Evolutionary conservation across 805 yeast genomes (phyloP), one percentile per base, ranked within the genome.

Genomic region (Tetrapisispora taiwanensis): DNA sequence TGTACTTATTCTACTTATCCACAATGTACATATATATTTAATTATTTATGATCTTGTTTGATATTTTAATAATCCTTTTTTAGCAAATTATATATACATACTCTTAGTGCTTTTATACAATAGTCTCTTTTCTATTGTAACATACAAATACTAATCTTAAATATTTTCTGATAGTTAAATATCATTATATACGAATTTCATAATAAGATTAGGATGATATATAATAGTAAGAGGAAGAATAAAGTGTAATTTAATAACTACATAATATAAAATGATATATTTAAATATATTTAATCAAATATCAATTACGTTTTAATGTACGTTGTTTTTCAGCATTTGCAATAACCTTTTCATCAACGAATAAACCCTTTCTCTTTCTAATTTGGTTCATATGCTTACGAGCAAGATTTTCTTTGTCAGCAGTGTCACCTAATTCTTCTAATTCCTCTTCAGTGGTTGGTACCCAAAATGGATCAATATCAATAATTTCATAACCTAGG

Each of bases 401-500:
- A 0, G 97, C 97, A 50, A 89, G 70, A 57, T 92, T 92, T 56
- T 87, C 97, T 55, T 84, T 75, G 53, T 92, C 98, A 1, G 96
- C 95, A 52, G 76, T 75, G 50, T 86, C 95, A 24, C 99, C 99
- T 37, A 86, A 69, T 46, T 87, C 94, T 60, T 92, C 97, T 38
- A 92, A 65, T 62, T 92, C 98, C 61, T 88, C 97, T 54, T 86
- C 97, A 0, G 98, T 92, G 3, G 92, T 85, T 13, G 99, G 99
- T 14, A 92, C 95, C 99, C 99, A 92, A 71, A 84, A 92, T 37
- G 99, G 99, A 69, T 92, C 97, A 52, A 83, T 76, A 51, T 88
- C 95, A 42, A 90, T 76, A 50, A 81, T 69, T 55, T 88, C 92
- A 60, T 76, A 92, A 0, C 97, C 97, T 26, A 84, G 75, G 56